These are phyloP conservation scores for Amaranthus hypochondriacus DNA, from an alignment of 148 eudicot species.

Conservation along the genomic window DNA sequence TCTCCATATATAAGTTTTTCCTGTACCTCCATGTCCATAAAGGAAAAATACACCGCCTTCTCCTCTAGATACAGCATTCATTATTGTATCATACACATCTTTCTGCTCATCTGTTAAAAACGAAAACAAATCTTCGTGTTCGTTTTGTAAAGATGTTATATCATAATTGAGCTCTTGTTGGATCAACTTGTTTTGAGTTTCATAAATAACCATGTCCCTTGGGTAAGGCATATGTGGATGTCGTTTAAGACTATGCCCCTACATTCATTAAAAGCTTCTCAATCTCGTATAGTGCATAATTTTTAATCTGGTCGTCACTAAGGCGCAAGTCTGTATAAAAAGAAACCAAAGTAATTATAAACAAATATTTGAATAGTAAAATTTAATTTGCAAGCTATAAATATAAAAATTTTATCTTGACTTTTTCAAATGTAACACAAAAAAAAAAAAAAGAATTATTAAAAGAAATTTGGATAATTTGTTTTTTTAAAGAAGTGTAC, in stretches of 20 bases:
- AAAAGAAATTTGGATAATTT: too few relatives aligned
- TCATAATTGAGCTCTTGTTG: conserved; percentile 17
- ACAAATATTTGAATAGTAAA: too few relatives aligned
- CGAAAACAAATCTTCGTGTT: not conserved
- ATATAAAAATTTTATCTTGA: too few relatives aligned
- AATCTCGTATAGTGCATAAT: too few relatives aligned
- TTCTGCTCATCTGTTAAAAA: conserved; percentile 10
- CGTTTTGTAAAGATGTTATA: not conserved
- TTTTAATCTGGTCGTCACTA: too few relatives aligned
- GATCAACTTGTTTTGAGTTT: not conserved
- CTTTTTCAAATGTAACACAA: too few relatives aligned
- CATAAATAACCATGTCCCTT: not conserved
- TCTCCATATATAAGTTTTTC: conserved; percentile 28
- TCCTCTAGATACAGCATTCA: not conserved
- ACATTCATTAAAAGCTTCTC: too few relatives aligned
- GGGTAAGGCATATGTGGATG: not conserved
- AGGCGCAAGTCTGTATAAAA: too few relatives aligned
- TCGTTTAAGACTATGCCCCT: conserved; percentile 5
- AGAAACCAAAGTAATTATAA: too few relatives aligned
- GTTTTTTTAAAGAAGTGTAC: too few relatives aligned
- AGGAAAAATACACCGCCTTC: conserved; percentile 20
- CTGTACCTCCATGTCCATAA: conserved; percentile 29
- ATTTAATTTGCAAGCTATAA: too few relatives aligned
- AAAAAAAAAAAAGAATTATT: too few relatives aligned
- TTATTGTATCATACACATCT: not conserved